Percentiles rank a stretch among this genome's conserved stretches.
Conservation (phyloP, 495 filamentous ascomycete genomes). For the Neurospora sublineolata region DNA sequence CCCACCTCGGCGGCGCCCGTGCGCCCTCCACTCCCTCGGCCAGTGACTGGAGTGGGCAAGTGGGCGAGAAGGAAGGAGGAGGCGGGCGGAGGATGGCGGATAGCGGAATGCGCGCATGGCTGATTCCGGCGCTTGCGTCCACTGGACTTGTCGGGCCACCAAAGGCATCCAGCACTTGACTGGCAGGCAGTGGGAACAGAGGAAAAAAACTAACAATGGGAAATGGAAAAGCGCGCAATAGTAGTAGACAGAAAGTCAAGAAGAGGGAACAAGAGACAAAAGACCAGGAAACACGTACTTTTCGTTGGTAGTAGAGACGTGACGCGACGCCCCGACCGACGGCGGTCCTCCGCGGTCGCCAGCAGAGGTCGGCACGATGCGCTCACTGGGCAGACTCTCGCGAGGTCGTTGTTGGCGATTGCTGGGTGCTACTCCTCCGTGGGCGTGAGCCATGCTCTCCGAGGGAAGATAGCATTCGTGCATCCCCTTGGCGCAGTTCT, state of each 20-base stretch:
- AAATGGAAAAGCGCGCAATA: background rate
- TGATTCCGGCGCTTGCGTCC: background rate
- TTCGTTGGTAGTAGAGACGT: slow-evolving; percentile 29
- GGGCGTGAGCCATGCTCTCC: slow-evolving; percentile 38
- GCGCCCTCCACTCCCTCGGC: slow-evolving; percentile 3
- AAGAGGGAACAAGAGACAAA: no score
- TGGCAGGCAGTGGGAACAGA: background rate
- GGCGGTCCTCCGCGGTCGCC: slow-evolving; percentile 33
- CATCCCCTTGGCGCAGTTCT: slow-evolving; percentile 44
- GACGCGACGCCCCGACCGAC: slow-evolving; percentile 31
- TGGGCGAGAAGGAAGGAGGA: background rate
- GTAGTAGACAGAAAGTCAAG: slow-evolving; percentile 2
- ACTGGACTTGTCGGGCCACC: background rate
- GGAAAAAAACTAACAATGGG: background rate
- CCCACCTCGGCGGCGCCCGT: slow-evolving; percentile 3
- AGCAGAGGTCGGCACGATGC: slow-evolving; percentile 27
- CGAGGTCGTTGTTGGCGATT: slow-evolving; percentile 24
- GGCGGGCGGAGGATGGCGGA: background rate
- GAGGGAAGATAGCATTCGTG: slow-evolving; percentile 43
- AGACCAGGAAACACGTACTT: slow-evolving; percentile 30
- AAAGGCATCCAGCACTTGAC: background rate
- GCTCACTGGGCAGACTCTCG: slow-evolving; percentile 35
- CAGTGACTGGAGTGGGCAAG: background rate
- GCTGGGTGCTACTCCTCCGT: slow-evolving; percentile 29
- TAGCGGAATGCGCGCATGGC: background rate